A percentile compares a stretch with the other conserved stretches of the same genome.
Evolutionary conservation across 2,329 filamentous ascomycete species (phyloP).

Genomic region (Paraphaeosphaeria sporulosa): DNA sequence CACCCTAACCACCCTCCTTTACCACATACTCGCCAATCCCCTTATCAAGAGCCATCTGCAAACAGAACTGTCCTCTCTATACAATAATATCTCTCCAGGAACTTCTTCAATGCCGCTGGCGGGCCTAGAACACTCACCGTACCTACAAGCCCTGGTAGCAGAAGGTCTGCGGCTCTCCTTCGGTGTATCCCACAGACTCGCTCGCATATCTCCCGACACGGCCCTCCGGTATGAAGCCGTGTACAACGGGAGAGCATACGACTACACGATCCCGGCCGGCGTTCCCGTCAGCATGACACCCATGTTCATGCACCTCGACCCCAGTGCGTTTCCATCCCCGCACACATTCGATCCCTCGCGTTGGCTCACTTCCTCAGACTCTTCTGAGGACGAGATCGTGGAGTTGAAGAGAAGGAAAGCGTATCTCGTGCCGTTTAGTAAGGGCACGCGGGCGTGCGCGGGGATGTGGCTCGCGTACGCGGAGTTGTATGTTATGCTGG

Average conservation of each 20-base stretch:
- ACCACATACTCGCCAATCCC: conserved; percentile 19
- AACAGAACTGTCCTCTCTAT: conserved; percentile 18
- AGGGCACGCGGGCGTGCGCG: conserved; percentile 38
- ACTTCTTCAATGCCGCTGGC: neutral
- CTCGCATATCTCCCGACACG: conserved; percentile 20
- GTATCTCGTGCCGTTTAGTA: conserved; percentile 39
- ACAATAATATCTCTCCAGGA: neutral
- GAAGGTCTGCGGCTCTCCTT: conserved; percentile 34
- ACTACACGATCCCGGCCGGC: conserved; percentile 19
- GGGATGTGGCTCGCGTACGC: conserved; percentile 33
- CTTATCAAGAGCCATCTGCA: conserved; percentile 14
- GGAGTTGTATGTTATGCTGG: conserved; percentile 29
- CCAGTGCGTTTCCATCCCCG: conserved; percentile 27
- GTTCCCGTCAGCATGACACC: conserved; percentile 40
- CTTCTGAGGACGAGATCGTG: neutral
- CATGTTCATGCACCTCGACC: conserved; percentile 30
- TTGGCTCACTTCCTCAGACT: conserved; percentile 27
- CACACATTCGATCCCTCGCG: conserved; percentile 29
- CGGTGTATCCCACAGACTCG: conserved; percentile 24
- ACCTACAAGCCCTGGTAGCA: conserved; percentile 32
- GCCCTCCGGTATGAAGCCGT: conserved; percentile 10
- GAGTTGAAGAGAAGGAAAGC: conserved; percentile 18
- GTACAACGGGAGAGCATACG: conserved; percentile 4
- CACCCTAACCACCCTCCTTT: conserved; percentile 35
- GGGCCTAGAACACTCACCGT: conserved; percentile 15